Conservation (phyloP, 2,329 filamentous ascomycete genomes). For the Microdochium paspali region DNA sequence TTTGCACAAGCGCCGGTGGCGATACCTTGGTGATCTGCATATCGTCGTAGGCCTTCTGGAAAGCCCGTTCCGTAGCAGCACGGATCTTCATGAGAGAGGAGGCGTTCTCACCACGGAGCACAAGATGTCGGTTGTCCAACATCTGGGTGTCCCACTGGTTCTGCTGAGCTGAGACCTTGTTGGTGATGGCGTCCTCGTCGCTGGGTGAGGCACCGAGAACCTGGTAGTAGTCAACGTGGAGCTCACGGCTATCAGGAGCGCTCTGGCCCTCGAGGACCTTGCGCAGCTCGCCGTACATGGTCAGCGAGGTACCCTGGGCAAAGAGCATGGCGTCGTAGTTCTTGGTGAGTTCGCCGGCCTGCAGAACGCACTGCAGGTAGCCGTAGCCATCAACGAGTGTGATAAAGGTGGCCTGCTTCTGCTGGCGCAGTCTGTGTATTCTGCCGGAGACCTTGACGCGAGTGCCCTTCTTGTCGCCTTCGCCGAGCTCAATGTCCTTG, state of each 20-base stretch:
- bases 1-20: conserved; percentile 87
- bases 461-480: conserved; percentile 52
- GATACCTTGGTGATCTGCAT: conserved; percentile 72
- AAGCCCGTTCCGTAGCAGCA: conserved; percentile 70
- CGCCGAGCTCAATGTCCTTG: conserved; percentile 52
- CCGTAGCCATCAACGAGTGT: conserved; percentile 80
- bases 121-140: conserved; percentile 75
- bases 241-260: conserved; percentile 76
- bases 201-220: conserved; percentile 72
- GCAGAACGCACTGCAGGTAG: conserved; percentile 75
- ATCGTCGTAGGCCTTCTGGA: conserved; percentile 71
- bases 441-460: conserved; percentile 74
- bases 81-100: conserved; percentile 85
- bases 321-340: conserved; percentile 87
- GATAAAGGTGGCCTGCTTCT: conserved; percentile 81
- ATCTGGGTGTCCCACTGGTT: conserved; percentile 51
- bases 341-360: conserved; percentile 68
- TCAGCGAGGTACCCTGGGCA: conserved; percentile 79
- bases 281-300: conserved; percentile 74
- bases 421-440: conserved; percentile 70
- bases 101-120: conserved; percentile 74
- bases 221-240: conserved; percentile 84
- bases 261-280: conserved; percentile 68
- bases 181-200: conserved; percentile 87
- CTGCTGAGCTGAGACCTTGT: conserved; percentile 45